Percentiles rank a stretch among this genome's conserved stretches.
Conservation (phyloP, 768 basidiomycete genomes). For the Xerocomus spinulosus region DNA sequence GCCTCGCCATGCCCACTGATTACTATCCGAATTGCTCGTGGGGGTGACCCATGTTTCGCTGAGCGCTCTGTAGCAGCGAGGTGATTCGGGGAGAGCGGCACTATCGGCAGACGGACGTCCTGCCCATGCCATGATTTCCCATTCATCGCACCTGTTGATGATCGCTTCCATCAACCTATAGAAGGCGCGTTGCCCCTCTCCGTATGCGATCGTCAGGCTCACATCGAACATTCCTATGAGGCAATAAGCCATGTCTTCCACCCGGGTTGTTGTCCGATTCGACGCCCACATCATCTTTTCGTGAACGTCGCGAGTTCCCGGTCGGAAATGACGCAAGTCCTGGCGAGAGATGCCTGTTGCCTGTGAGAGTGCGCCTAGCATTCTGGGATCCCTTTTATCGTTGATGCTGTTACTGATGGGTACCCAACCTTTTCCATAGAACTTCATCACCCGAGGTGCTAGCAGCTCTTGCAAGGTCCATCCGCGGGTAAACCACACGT, state of each 20-base stretch:
- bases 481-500: conserved; percentile 31
- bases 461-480: conserved; percentile 30
- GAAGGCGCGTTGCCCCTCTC: conserved; percentile 32
- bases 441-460: conserved; percentile 29
- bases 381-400: conserved; percentile 22
- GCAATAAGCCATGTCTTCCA: conserved; percentile 32
- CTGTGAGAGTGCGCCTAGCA: conserved; percentile 23
- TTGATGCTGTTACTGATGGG: conserved; percentile 24
- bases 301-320: conserved; percentile 24
- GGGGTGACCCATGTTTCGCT: background rate
- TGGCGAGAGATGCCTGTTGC: conserved; percentile 24
- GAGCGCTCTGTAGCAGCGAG: conserved; percentile 26
- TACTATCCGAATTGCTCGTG: background rate
- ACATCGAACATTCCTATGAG: conserved; percentile 34
- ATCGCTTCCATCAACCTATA: conserved; percentile 29
- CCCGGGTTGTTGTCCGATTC: conserved; percentile 30
- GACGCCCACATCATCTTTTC: conserved; percentile 34
- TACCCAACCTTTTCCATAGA: conserved; percentile 26
- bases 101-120: conserved; percentile 25
- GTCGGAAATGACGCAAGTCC: conserved; percentile 23
- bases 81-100: conserved; percentile 29
- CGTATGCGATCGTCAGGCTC: conserved; percentile 32
- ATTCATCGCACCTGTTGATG: conserved; percentile 25
- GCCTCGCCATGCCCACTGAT: conserved; percentile 19
- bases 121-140: conserved; percentile 33